A percentile compares a stretch with the other conserved stretches of the same genome.
Conservation (phyloP, 257 asterid species). For the Scutellaria minor region DNA sequence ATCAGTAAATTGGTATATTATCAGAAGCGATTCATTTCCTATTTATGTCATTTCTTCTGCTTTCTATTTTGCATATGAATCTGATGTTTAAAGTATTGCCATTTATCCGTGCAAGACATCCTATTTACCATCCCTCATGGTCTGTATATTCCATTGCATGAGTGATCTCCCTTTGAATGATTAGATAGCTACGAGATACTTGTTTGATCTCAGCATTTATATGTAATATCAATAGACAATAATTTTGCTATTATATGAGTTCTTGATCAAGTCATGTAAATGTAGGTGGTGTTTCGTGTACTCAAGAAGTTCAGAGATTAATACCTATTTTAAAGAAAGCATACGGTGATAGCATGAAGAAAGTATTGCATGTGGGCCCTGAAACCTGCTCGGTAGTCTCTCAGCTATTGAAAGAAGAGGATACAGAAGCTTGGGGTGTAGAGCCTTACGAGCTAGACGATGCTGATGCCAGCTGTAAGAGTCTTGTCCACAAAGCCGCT, state of each 20-base stretch:
- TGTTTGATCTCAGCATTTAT: background rate
- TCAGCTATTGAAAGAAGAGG: constrained; percentile 71
- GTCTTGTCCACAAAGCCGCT: constrained; percentile 63
- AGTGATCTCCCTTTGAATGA: background rate
- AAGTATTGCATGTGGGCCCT: constrained; percentile 85
- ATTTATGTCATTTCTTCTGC: background rate
- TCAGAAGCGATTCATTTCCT: constrained; percentile 10
- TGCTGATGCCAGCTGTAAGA: constrained; percentile 63
- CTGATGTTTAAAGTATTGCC: background rate
- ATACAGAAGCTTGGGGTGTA: constrained; percentile 89
- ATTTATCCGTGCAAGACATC: background rate
- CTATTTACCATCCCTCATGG: too few species aligned
- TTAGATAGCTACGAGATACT: background rate
- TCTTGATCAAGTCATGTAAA: constrained; percentile 1
- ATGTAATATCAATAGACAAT: background rate
- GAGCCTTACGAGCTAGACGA: constrained; percentile 90
- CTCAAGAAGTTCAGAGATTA: constrained; percentile 59
- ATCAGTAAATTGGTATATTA: background rate
- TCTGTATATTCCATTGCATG: too few species aligned
- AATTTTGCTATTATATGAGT: constrained; percentile 12
- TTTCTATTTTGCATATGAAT: background rate
- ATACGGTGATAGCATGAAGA: constrained; percentile 73
- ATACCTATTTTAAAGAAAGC: constrained; percentile 69
- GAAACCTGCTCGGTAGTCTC: constrained; percentile 82
- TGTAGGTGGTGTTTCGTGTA: constrained; percentile 75